Percentiles rank a stretch among this genome's conserved stretches.
These are phyloP conservation scores for Phytophthora quininea DNA, from an alignment of 352 stramenopile genomes.

Conservation along the genomic window DNA sequence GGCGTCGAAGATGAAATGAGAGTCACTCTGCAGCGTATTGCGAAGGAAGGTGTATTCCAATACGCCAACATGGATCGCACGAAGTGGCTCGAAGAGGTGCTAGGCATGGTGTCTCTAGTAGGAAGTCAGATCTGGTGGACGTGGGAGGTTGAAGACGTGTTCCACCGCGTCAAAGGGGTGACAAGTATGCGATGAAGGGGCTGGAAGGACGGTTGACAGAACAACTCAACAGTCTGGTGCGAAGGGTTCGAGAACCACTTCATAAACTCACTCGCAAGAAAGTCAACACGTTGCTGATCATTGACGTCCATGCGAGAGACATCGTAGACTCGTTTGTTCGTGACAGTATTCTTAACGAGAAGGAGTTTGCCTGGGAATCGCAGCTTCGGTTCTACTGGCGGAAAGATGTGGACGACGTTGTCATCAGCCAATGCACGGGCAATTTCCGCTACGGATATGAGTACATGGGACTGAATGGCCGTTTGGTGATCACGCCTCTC, in stretches of 20 bases:
- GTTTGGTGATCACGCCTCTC: slow-evolving; percentile 92
- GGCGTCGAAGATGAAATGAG: slow-evolving; percentile 92
- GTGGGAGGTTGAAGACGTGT: slow-evolving; percentile 95
- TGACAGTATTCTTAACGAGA: slow-evolving; percentile 90
- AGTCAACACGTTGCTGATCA: slow-evolving; percentile 92
- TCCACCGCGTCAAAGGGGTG: slow-evolving; percentile 87
- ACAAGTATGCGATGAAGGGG: slow-evolving; percentile 95
- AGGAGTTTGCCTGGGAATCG: slow-evolving; percentile 91
- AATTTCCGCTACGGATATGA: slow-evolving; percentile 94
- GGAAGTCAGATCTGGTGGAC: slow-evolving; percentile 95
- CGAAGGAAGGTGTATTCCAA: slow-evolving; percentile 93
- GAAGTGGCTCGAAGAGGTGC: slow-evolving; percentile 87
- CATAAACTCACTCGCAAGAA: slow-evolving; percentile 90
- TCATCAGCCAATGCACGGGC: slow-evolving; percentile 92
- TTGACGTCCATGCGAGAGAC: slow-evolving; percentile 90
- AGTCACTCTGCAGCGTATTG: slow-evolving; percentile 85
- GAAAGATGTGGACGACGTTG: slow-evolving; percentile 89
- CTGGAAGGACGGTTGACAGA: slow-evolving; percentile 89
- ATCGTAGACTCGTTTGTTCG: slow-evolving; percentile 92
- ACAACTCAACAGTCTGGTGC: slow-evolving; percentile 92
- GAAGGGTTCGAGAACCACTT: slow-evolving; percentile 89
- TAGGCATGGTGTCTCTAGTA: slow-evolving; percentile 93
- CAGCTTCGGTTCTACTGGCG: slow-evolving; percentile 92
- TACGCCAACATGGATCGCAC: slow-evolving; percentile 89
- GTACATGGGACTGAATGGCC: slow-evolving; percentile 93